Evolutionary conservation across 345 rosid genomes (phyloP), one percentile per base, ranked within the genome.

Genomic region (Carallia pectinifolia): DNA sequence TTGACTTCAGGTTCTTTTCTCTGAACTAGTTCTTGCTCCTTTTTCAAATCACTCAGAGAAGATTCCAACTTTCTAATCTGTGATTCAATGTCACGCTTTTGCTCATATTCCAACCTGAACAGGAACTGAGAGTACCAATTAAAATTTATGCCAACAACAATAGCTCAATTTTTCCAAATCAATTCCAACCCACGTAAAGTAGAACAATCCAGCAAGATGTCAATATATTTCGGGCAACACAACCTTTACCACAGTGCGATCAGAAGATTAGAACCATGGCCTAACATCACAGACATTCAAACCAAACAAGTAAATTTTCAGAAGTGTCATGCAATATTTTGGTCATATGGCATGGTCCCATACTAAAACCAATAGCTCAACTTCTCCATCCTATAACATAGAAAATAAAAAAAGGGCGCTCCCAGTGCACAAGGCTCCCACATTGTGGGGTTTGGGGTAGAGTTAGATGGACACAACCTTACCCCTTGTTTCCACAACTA

Each of bases 101-200:
- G 92, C 83, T 91, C 96, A 78, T 91, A 94, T 75, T 92, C 97
- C 89, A 94, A 95, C 90, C 99, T 92, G 84, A 29, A 84, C 58
- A 68, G 68, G 10, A 30, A 71, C 48, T 38, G 66, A 38, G 74
- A 54, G 5, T 18, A n/a, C n/a, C 3, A 38, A 37, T 6, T 30
- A 10, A 6, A 56, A 18, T 54, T 65, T 53, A 31, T 38, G 31
- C 2, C 12, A 15, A n/a, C 10, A 44, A 44, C 16, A 44, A 44
- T 44, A 44, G 50, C 48, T 12, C 2, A n/a, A 64, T 44, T 44
- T 71, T 54, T 40, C 62, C 15, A 61, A 36, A 69, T 19, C 38
- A 62, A 19, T 61, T 5, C 23, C 31, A 50, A 50, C 15, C 7
- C 15, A 50, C 19, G 2, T 6, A 9, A 52, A 12, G 19, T 61